These are phyloP conservation scores for Stachybotrys elegans DNA, from an alignment of 2,329 filamentous ascomycete genomes.

Conservation along the genomic window DNA sequence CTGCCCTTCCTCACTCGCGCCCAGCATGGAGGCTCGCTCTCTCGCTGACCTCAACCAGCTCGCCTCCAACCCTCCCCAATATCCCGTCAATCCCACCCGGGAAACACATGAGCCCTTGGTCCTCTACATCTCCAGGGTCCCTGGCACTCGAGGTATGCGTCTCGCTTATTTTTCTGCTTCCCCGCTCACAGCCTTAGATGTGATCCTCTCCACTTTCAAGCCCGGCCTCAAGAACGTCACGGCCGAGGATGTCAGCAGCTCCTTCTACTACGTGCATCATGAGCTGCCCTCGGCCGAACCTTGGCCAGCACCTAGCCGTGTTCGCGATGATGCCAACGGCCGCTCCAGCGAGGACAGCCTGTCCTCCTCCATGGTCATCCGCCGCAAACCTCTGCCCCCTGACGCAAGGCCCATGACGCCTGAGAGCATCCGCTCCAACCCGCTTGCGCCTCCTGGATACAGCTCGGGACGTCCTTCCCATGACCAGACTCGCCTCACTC, in stretches of 20 bases:
- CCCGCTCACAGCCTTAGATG: constrained; percentile 50
- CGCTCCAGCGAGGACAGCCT: constrained; percentile 41
- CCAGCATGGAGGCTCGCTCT: constrained; percentile 70
- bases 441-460: neutral
- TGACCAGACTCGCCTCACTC: too few relatives aligned
- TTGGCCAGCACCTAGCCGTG: constrained; percentile 9
- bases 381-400: constrained; percentile 46
- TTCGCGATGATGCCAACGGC: constrained; percentile 24
- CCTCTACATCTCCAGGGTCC: constrained; percentile 90
- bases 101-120: constrained; percentile 65
- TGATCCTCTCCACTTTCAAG: constrained; percentile 88
- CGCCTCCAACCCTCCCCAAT: constrained; percentile 80
- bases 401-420: constrained; percentile 20
- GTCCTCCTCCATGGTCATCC: constrained; percentile 39
- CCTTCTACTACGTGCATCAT: constrained; percentile 87
- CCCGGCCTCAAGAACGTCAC: constrained; percentile 86
- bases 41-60: constrained; percentile 73
- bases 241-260: constrained; percentile 77
- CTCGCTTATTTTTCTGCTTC: constrained; percentile 6
- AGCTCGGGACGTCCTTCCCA: constrained; percentile 10
- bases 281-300: constrained; percentile 33
- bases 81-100: constrained; percentile 72
- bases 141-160: constrained; percentile 73
- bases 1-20: neutral
- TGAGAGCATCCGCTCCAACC: constrained; percentile 12